phyloP scores from a whole-genome alignment of 1,284 basidiomycete genomes.

The Dichomitus squalens region DNA sequence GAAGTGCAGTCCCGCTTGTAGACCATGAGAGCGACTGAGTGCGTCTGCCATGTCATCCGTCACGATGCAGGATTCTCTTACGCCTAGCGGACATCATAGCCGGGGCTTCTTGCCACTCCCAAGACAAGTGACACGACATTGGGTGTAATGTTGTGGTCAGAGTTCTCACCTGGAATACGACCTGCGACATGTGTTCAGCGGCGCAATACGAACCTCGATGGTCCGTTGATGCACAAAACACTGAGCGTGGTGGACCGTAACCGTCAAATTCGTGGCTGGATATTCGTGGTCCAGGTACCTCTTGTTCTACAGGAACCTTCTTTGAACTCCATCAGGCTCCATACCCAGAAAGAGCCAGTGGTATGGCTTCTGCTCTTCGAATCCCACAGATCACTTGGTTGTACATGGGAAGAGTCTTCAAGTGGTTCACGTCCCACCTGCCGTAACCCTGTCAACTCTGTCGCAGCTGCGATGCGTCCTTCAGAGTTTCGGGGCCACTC shows the following conservation, averaged over 20 bases:
- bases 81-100: not conserved
- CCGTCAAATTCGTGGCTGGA: not conserved
- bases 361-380: not conserved
- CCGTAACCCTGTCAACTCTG: not conserved
- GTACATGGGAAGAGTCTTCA: not conserved
- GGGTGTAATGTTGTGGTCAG: not conserved
- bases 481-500: not conserved
- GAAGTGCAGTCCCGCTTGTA: too few species aligned
- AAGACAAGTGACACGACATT: not conserved
- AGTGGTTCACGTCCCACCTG: not conserved
- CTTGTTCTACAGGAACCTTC: not conserved
- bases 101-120: not conserved
- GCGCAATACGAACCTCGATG: too few species aligned
- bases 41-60: too few species aligned
- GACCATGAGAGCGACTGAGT: too few species aligned
- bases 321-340: not conserved
- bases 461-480: not conserved
- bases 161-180: too few species aligned
- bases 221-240: too few species aligned
- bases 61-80: not conserved
- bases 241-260: too few species aligned
- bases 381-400: conserved; percentile 21
- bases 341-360: not conserved
- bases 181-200: too few species aligned
- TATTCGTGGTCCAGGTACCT: not conserved